Percentiles rank a stretch among this genome's conserved stretches.
Evolutionary conservation across 2,329 filamentous ascomycete genomes (phyloP).

Genomic region (Diaporthe longicolla): DNA sequence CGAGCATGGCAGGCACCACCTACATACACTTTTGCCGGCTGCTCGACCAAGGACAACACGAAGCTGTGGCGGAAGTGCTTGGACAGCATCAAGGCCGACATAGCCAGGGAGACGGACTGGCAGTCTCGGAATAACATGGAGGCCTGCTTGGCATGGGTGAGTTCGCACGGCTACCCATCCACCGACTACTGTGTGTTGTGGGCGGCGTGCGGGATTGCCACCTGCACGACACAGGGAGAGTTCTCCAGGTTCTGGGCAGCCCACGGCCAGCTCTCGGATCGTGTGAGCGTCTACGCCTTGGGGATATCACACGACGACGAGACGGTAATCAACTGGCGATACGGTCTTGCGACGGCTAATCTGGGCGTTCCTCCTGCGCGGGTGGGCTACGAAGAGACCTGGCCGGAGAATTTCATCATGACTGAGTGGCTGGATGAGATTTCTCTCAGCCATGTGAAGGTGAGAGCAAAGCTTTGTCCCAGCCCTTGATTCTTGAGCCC

Average conservation of each 20-base stretch:
- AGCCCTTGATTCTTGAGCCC: too few species aligned
- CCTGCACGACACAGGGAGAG: neutral
- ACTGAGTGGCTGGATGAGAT: slow-evolving; percentile 1
- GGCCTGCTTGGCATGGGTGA: neutral
- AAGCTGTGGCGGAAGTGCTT: neutral
- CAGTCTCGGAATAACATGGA: neutral
- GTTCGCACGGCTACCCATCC: neutral
- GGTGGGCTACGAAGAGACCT: neutral
- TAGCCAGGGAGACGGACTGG: neutral
- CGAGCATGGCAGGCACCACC: neutral
- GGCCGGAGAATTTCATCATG: neutral
- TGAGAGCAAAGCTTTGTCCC: neutral
- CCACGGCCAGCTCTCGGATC: neutral
- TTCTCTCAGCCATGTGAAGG: neutral
- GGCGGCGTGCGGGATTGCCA: slow-evolving; percentile 9
- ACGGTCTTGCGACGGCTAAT: neutral
- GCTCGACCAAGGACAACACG: neutral
- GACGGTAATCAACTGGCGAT: neutral
- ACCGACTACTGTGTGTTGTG: neutral
- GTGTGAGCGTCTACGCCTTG: neutral
- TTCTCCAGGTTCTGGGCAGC: slow-evolving; percentile 7
- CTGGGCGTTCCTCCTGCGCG: neutral
- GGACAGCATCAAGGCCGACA: neutral
- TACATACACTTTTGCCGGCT: neutral
- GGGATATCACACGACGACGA: neutral